Conservation (phyloP, 2,329 filamentous ascomycete genomes). For the Anthostomella pinea region DNA sequence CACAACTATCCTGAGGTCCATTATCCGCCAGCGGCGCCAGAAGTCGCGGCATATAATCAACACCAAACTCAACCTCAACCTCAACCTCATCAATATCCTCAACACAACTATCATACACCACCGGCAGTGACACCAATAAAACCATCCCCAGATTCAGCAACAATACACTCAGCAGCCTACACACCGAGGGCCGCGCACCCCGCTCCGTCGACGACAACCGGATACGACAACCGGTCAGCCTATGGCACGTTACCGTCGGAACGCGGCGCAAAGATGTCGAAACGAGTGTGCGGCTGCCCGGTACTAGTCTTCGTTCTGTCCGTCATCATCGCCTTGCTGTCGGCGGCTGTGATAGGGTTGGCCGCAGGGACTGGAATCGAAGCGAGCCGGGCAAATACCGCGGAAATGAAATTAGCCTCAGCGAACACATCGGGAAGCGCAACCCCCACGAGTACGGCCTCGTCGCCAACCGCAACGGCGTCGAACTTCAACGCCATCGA, state of each 20-base stretch:
- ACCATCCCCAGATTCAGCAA: slow-evolving; percentile 13
- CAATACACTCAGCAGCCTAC: slow-evolving; percentile 12
- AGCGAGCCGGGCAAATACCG: slow-evolving; percentile 37
- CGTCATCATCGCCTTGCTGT: slow-evolving; percentile 38
- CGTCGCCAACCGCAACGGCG: slow-evolving; percentile 21
- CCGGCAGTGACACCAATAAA: slow-evolving; percentile 15
- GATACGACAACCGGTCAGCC: slow-evolving; percentile 19
- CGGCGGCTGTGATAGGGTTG: slow-evolving; percentile 41
- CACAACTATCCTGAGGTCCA: slow-evolving; percentile 29
- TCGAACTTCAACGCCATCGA: slow-evolving; percentile 34
- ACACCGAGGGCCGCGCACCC: slow-evolving; percentile 11
- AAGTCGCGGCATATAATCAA: slow-evolving; percentile 17
- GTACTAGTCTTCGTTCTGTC: slow-evolving; percentile 40
- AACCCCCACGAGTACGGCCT: slow-evolving; percentile 16
- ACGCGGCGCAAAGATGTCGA: slow-evolving; percentile 13
- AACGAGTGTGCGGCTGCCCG: slow-evolving; percentile 36
- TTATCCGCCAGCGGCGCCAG: slow-evolving; percentile 25
- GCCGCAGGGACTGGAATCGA: slow-evolving; percentile 44
- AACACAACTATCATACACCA: slow-evolving; percentile 3
- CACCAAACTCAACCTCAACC: too few relatives aligned
- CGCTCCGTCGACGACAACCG: slow-evolving; percentile 11
- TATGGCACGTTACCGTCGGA: slow-evolving; percentile 12
- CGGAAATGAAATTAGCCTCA: slow-evolving; percentile 31
- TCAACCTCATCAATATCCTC: neutral
- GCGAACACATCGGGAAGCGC: slow-evolving; percentile 24